Evolutionary conservation across 148 eudicot genomes (phyloP).

Genomic region (Salicornia ramosissima): DNA sequence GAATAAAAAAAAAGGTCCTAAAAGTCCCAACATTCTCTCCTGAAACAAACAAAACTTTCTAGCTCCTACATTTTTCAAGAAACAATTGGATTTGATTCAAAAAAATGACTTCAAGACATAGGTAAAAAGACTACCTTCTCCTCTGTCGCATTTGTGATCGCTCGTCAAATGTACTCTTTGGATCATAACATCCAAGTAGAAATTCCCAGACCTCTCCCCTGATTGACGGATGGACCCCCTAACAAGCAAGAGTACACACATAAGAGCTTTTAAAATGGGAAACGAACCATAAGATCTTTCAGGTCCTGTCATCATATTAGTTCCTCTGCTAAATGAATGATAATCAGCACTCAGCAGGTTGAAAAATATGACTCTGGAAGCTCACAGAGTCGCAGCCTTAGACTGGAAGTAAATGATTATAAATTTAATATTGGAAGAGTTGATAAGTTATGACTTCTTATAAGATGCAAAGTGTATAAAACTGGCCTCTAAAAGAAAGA

Average conservation of each 20-base stretch:
- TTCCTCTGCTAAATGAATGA: not conserved
- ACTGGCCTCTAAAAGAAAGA: not conserved
- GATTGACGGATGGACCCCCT: constrained; percentile 98
- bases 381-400: not conserved
- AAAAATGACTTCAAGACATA: not conserved
- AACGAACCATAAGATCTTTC: not conserved
- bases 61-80: not conserved
- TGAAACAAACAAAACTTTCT: not conserved
- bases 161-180: constrained; percentile 83
- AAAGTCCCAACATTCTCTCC: not conserved
- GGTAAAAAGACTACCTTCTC: constrained; percentile 58
- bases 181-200: constrained; percentile 92
- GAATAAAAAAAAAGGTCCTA: not conserved
- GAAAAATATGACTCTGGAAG: not conserved
- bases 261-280: not conserved
- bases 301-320: not conserved
- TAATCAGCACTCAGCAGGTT: not conserved
- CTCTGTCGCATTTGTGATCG: constrained; percentile 61
- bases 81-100: not conserved
- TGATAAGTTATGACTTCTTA: not conserved
- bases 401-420: not conserved
- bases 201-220: constrained; percentile 99
- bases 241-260: constrained; percentile 17
- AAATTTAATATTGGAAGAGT: too few species aligned
- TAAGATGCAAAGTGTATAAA: not conserved